Conservation (phyloP, 805 yeast genomes). For the Blastobotrys terrestris region DNA sequence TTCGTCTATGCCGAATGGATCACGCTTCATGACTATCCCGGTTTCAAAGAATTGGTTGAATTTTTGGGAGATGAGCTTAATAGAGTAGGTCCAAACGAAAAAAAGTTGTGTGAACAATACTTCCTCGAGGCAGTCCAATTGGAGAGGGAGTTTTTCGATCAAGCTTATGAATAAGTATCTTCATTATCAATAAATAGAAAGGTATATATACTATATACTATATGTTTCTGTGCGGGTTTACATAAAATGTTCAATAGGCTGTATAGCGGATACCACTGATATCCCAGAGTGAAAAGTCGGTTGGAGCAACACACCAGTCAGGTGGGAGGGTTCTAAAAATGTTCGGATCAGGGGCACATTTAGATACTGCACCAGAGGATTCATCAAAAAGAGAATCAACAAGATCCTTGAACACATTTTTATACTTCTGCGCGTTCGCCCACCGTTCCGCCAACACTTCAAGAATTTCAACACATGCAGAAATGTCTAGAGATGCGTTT, state of each 20-base stretch:
- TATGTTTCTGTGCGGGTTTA: not conserved
- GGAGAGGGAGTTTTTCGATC: slow-evolving; percentile 3
- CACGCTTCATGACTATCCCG: slow-evolving; percentile 1
- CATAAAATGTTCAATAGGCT: not conserved
- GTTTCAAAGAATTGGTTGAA: not conserved
- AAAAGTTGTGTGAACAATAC: not conserved
- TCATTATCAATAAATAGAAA: not conserved
- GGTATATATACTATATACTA: not conserved
- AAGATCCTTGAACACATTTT: slow-evolving; percentile 8
- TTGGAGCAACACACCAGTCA: slow-evolving; percentile 1
- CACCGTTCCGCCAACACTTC: slow-evolving; percentile 10
- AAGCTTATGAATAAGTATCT: not conserved
- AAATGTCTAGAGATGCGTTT: slow-evolving; percentile 5
- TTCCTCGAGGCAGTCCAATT: not conserved
- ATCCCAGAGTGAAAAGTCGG: slow-evolving; percentile 1
- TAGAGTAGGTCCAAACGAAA: slow-evolving; percentile 1
- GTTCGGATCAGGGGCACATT: not conserved
- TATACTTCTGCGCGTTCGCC: slow-evolving; percentile 8
- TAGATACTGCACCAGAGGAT: not conserved
- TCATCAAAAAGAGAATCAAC: slow-evolving; percentile 3
- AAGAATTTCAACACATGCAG: slow-evolving; percentile 7
- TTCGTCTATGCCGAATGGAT: slow-evolving; percentile 3
- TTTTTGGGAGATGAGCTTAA: not conserved
- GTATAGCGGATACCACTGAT: not conserved
- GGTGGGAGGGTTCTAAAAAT: not conserved